Conservation (phyloP, 495 filamentous ascomycete genomes). For the Lophiostoma macrostomum region DNA sequence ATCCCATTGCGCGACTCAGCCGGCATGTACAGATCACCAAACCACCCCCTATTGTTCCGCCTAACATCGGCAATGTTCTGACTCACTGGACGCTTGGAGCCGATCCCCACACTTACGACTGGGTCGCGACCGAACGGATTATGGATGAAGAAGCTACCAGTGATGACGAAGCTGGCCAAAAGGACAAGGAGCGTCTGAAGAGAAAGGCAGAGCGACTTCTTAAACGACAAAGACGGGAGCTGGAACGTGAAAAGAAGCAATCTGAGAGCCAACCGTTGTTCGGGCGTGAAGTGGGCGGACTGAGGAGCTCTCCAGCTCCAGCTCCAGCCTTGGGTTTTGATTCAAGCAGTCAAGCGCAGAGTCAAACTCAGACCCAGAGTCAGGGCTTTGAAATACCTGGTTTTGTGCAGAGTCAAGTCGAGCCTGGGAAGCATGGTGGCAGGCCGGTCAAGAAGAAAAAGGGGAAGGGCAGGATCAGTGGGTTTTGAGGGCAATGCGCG, state of each 20-base stretch:
- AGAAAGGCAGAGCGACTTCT: conserved; percentile 7
- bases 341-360: conserved; percentile 12
- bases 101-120: conserved; percentile 29
- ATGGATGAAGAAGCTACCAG: conserved; percentile 6
- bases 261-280: conserved; percentile 8
- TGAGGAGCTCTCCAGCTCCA: conserved; percentile 17
- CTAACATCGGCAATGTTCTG: conserved; percentile 12
- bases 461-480: conserved; percentile 31
- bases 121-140: conserved; percentile 15
- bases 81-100: conserved; percentile 22
- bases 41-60: background rate
- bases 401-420: conserved; percentile 36
- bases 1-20: conserved; percentile 15
- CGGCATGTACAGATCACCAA: conserved; percentile 25
- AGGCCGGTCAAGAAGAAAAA: conserved; percentile 41
- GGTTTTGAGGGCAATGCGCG: conserved; percentile 32
- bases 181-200: background rate
- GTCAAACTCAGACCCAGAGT: conserved; percentile 10
- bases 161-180: background rate
- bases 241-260: background rate
- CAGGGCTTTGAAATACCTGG: background rate
- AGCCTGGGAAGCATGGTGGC: conserved; percentile 37
- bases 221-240: conserved; percentile 19
- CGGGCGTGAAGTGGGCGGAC: background rate
- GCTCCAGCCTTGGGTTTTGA: conserved; percentile 9